A percentile compares a stretch with the other conserved stretches of the same genome.
Evolutionary conservation across 2,329 filamentous ascomycete genomes (phyloP).

Genomic region (Dothiorella sarmentorum): DNA sequence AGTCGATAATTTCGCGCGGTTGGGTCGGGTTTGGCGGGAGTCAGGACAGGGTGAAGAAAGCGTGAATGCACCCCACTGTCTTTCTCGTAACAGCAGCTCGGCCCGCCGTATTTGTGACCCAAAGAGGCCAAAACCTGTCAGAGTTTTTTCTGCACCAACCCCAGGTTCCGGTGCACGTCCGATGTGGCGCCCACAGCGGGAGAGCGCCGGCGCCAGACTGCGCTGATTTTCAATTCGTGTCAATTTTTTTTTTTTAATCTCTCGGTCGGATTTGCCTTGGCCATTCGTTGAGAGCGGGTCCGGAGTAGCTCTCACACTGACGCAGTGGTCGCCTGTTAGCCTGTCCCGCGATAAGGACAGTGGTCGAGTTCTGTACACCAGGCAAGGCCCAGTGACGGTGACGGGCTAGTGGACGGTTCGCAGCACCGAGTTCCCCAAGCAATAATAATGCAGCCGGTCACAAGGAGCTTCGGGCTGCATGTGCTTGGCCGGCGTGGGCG

Average conservation of each 20-base stretch:
- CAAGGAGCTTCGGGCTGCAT: no score
- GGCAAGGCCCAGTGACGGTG: background rate
- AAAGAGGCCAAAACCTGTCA: no score
- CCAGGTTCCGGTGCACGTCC: conserved; percentile 2
- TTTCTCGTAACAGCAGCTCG: background rate
- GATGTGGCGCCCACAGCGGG: background rate
- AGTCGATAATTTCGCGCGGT: background rate
- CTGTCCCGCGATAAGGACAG: no score
- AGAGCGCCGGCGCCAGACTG: background rate
- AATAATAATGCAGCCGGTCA: background rate
- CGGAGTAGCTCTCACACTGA: no score
- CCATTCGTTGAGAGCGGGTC: background rate
- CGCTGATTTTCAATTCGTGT: background rate
- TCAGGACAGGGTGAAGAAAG: no score
- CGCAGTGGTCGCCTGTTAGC: background rate
- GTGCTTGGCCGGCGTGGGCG: no score
- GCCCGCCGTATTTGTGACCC: background rate
- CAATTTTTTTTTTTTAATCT: no score
- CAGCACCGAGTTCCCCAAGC: background rate
- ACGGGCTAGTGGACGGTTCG: background rate
- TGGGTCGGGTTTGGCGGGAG: background rate
- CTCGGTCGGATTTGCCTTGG: background rate
- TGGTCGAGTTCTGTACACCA: background rate
- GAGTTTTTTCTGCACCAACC: background rate
- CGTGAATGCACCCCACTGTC: no score